Evolutionary conservation across 257 asterid genomes (phyloP), one percentile per base, ranked within the genome.

Genomic region (Ilex aquifolium): DNA sequence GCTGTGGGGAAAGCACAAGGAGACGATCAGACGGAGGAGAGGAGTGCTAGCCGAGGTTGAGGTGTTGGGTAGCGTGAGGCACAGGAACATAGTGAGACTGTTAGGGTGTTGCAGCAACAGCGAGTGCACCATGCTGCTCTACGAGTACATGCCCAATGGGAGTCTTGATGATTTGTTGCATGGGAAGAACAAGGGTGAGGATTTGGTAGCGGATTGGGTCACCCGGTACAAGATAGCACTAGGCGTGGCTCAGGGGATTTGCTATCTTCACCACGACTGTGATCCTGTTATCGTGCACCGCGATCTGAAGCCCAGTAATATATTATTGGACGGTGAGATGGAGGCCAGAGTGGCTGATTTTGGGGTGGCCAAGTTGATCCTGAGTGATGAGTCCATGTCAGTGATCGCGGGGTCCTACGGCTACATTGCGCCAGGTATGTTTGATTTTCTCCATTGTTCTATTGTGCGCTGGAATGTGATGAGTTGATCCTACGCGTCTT

Each of bases 71-170:
- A 90, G 78, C 39, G 94, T 93, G 2, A 71, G 97, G 49, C 99
- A 93, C 31, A 80, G 97, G 0, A 93, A 93, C 71, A 93, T 93
- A 1, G 96, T 92, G 31, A 53, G 97, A 29, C 30, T 90, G 39
- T 51, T 90, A 9, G 97, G 97, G 2, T 87, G 95, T 67, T 87
- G 95, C 42, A 80, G 78, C 53, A 87, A 83, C 71, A 76, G 75
- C 3, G 77, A 69, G 57, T 75, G 87, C 9, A 85, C 97, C 0
- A 87, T 90, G 97, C 49, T 91, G 77, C 51, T 91, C 56, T 91
- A 91, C 17, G 98, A 91, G 69, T 91, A 86, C 83, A 91, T 88
- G 98, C 95, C 95, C 3, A 88, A 91, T 11, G 98, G 98, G 58
- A 91, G 95, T 66, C 55, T 91, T 12, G 92, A 87, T 30, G 92